Conservation (phyloP, 306 rosid species). For the Medicago arabica region DNA sequence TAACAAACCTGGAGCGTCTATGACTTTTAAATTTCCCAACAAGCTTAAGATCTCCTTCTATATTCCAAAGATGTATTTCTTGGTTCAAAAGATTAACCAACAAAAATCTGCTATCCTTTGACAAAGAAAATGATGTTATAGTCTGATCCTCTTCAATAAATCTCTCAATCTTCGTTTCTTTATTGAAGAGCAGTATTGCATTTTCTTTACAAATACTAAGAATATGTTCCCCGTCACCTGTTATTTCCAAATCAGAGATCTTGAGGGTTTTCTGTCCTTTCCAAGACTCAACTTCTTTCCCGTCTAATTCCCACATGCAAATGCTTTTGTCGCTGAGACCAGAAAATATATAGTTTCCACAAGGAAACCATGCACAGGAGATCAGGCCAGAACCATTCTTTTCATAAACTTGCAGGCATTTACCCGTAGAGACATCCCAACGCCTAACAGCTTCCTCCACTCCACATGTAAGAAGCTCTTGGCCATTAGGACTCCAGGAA, state of each 20-base stretch:
- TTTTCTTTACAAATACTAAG: conserved; percentile 67
- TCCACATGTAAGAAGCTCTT: conserved; percentile 91
- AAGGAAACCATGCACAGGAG: conserved; percentile 91
- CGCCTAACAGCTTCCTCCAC: conserved; percentile 87
- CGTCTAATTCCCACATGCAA: conserved; percentile 88
- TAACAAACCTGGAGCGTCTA: conserved; percentile 70
- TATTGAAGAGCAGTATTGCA: conserved; percentile 64
- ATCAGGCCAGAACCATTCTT: conserved; percentile 71
- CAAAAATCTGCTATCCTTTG: conserved; percentile 74
- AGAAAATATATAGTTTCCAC: conserved; percentile 74
- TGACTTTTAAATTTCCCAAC: conserved; percentile 75
- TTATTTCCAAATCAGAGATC: conserved; percentile 87
- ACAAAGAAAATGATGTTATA: conserved; percentile 78
- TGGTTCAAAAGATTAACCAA: conserved; percentile 84
- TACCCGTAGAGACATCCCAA: conserved; percentile 85
- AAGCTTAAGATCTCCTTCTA: conserved; percentile 65
- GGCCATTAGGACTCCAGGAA: conserved; percentile 88
- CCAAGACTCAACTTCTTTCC: conserved; percentile 86
- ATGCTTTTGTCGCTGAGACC: conserved; percentile 85
- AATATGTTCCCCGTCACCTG: conserved; percentile 70
- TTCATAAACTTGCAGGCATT: conserved; percentile 81
- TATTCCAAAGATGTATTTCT: conserved; percentile 92
- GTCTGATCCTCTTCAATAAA: conserved; percentile 70
- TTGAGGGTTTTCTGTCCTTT: conserved; percentile 74
- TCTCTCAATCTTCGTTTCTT: conserved; percentile 70